These are phyloP conservation scores for Lentinula boryana DNA, from an alignment of 768 basidiomycete species.

Conservation along the genomic window DNA sequence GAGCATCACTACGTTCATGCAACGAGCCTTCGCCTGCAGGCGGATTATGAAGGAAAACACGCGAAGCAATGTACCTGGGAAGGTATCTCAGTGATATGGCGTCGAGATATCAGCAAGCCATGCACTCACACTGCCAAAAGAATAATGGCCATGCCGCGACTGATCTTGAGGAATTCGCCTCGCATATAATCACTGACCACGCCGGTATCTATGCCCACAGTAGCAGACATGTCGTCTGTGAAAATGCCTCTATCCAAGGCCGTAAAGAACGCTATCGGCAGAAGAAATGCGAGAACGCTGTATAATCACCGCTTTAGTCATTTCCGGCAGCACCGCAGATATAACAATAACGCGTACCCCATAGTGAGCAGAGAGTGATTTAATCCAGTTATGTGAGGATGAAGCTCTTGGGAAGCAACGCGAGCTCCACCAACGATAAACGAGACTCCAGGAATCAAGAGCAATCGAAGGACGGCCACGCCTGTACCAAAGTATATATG, in stretches of 20 bases:
- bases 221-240: neutral
- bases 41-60: conserved; percentile 29
- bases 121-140: conserved; percentile 29
- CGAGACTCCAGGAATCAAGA: conserved; percentile 37
- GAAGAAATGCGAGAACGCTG: conserved; percentile 35
- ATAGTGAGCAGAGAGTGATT: conserved; percentile 38
- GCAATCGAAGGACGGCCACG: conserved; percentile 37
- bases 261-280: conserved; percentile 40
- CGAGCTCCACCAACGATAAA: conserved; percentile 38
- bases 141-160: conserved; percentile 36
- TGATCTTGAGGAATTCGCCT: conserved; percentile 32
- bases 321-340: too few species aligned
- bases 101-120: neutral
- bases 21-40: conserved; percentile 33
- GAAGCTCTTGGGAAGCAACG: conserved; percentile 35
- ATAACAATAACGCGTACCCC: conserved; percentile 23
- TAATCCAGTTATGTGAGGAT: conserved; percentile 32
- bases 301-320: too few species aligned
- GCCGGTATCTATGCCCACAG: neutral
- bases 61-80: neutral
- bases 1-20: conserved; percentile 26
- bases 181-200: conserved; percentile 22
- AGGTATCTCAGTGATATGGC: neutral
- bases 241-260: conserved; percentile 23
- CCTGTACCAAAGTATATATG: conserved; percentile 17